These are phyloP conservation scores for Cyclostephanos tholiformis DNA, from an alignment of 108 stramenopile species.

Conservation along the genomic window DNA sequence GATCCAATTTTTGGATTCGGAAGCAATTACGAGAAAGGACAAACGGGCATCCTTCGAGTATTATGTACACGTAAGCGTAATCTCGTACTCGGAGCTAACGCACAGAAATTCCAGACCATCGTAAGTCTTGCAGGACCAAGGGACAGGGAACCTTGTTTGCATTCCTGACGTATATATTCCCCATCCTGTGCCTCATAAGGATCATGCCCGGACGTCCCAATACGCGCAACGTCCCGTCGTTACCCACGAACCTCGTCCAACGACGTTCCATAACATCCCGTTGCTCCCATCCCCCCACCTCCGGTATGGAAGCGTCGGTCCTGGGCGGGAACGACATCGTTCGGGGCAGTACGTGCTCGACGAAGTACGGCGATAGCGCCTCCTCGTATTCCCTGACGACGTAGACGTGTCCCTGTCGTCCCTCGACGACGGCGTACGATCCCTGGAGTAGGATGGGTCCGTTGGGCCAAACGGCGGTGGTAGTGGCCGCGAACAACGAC, in stretches of 20 bases:
- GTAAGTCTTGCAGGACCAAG: not conserved
- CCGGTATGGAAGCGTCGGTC: not conserved
- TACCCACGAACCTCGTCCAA: conserved; percentile 8
- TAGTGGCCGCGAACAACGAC: not conserved
- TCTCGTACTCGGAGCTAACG: too few relatives aligned
- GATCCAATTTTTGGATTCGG: too few relatives aligned
- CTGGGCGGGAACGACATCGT: conserved; percentile 7
- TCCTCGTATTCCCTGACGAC: conserved; percentile 26
- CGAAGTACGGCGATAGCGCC: not conserved
- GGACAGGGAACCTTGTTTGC: conserved; percentile 17
- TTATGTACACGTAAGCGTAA: too few relatives aligned
- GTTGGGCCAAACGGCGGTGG: conserved; percentile 27
- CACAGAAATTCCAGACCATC: too few relatives aligned
- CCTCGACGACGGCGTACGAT: conserved; percentile 26
- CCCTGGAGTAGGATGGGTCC: conserved; percentile 31
- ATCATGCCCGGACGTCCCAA: conserved; percentile 22
- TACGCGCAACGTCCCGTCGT: conserved; percentile 14
- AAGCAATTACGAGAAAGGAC: too few relatives aligned
- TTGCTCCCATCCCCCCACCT: not conserved
- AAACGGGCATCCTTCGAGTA: too few relatives aligned
- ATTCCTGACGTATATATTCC: conserved; percentile 33
- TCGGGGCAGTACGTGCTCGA: conserved; percentile 12
- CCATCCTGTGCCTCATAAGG: conserved; percentile 40
- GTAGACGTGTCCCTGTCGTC: conserved; percentile 24
- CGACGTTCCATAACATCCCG: not conserved